Evolutionary conservation across 1,139 yeast genomes (phyloP).

Genomic region (Pichia cactophila): DNA sequence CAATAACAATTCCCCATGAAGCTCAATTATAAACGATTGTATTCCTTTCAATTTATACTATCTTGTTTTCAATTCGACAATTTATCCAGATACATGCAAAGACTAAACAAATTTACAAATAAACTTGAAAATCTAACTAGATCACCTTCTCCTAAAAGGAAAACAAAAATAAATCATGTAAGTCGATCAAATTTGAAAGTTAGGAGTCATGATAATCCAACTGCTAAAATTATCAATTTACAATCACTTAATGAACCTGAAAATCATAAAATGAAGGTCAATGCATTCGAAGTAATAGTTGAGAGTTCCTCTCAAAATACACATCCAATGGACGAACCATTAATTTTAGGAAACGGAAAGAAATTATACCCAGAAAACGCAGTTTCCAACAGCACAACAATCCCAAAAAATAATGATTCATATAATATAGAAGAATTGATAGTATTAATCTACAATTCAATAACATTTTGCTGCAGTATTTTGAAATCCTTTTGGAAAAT

Average conservation of each 20-base stretch:
- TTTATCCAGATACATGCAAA: background rate
- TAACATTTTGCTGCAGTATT: slow-evolving; percentile 2
- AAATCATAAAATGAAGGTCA: slow-evolving; percentile 15
- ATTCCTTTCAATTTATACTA: too few species aligned
- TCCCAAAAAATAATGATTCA: background rate
- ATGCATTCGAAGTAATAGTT: slow-evolving; percentile 25
- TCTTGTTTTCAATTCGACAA: too few species aligned
- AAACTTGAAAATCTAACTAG: slow-evolving; percentile 1
- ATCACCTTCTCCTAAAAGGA: slow-evolving; percentile 12
- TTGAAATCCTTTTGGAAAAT: slow-evolving; percentile 20
- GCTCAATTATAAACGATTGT: too few species aligned
- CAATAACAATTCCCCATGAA: background rate
- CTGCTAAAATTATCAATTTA: background rate
- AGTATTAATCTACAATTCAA: slow-evolving; percentile 6
- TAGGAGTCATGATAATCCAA: background rate
- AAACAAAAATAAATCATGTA: background rate
- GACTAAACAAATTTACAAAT: background rate
- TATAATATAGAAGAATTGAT: slow-evolving; percentile 5
- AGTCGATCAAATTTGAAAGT: background rate
- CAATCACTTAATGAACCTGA: background rate
- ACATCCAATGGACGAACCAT: slow-evolving; percentile 27
- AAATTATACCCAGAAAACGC: slow-evolving; percentile 10
- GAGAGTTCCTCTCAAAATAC: slow-evolving; percentile 13
- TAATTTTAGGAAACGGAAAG: slow-evolving; percentile 15
- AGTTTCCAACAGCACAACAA: background rate